Percentiles rank a stretch among this genome's conserved stretches.
These are phyloP conservation scores for Mycena kentingensis DNA, from an alignment of 768 basidiomycete genomes.

Conservation along the genomic window DNA sequence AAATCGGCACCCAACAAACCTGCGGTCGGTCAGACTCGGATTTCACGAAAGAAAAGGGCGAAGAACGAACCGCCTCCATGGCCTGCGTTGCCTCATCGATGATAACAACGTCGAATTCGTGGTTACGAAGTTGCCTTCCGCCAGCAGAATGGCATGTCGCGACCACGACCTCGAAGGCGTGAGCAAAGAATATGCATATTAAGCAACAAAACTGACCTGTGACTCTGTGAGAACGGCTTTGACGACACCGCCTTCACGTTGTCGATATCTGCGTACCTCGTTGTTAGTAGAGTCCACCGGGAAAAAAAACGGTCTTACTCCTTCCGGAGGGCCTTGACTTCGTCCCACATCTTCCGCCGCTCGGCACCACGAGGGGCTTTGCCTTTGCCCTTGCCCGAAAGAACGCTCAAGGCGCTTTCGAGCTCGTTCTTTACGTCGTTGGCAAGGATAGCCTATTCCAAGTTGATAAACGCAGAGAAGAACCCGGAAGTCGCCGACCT, in stretches of 20 bases:
- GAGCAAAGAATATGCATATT: background rate
- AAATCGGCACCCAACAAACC: conserved; percentile 95
- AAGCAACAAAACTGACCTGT: conserved; percentile 47
- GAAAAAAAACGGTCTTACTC: conserved; percentile 57
- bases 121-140: conserved; percentile 72
- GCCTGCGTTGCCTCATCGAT: conserved; percentile 99
- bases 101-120: conserved; percentile 88
- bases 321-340: conserved; percentile 83
- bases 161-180: conserved; percentile 68
- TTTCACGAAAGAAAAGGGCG: conserved; percentile 6
- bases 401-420: conserved; percentile 60
- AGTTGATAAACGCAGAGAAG: background rate
- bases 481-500: conserved; percentile 39
- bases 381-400: conserved; percentile 76
- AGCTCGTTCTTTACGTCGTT: conserved; percentile 90
- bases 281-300: background rate
- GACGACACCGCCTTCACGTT: conserved; percentile 84
- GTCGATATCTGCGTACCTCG: conserved; percentile 67
- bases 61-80: conserved; percentile 74
- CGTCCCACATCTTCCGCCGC: conserved; percentile 83
- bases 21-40: conserved; percentile 29
- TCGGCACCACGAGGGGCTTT: conserved; percentile 72
- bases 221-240: conserved; percentile 78
- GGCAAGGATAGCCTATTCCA: conserved; percentile 64
- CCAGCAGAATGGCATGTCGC: conserved; percentile 96